Evolutionary conservation across 352 stramenopile species (phyloP).

Genomic region (Pilasporangium apinafurcum): DNA sequence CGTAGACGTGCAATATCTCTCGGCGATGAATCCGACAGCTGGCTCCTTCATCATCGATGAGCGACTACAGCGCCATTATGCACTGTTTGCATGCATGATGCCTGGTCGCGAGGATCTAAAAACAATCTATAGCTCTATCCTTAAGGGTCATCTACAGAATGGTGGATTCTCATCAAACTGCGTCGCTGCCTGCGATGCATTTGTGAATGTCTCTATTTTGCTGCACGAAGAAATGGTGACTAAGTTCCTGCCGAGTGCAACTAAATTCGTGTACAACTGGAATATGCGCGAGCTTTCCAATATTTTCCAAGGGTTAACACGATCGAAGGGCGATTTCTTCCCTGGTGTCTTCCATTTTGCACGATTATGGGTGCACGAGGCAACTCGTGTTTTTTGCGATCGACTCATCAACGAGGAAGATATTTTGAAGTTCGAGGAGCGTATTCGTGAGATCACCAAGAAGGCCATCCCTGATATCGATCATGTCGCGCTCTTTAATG

Average conservation of each 20-base stretch:
- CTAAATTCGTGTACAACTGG: conserved; percentile 99
- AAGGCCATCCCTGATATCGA: conserved; percentile 89
- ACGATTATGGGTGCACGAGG: conserved; percentile 95
- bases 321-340: conserved; percentile 92
- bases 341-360: conserved; percentile 77
- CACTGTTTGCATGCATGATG: conserved; percentile 95
- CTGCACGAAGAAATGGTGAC: conserved; percentile 92
- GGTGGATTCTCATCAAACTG: conserved; percentile 65
- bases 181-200: conserved; percentile 65
- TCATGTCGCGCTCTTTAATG: conserved; percentile 78
- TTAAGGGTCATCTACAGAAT: conserved; percentile 91
- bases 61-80: conserved; percentile 93
- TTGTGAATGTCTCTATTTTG: conserved; percentile 89
- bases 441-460: conserved; percentile 91
- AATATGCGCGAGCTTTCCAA: conserved; percentile 97
- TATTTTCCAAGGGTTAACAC: conserved; percentile 93
- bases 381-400: conserved; percentile 96
- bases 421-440: conserved; percentile 88
- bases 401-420: conserved; percentile 95
- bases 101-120: conserved; percentile 91
- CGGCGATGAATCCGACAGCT: conserved; percentile 95
- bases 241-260: conserved; percentile 93
- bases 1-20: conserved; percentile 95
- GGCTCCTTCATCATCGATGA: conserved; percentile 97
- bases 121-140: conserved; percentile 94